Evolutionary conservation across 78 protist species (phyloP), one percentile per base, ranked within the genome.

Genomic region (Dictyostelium capitatum): DNA sequence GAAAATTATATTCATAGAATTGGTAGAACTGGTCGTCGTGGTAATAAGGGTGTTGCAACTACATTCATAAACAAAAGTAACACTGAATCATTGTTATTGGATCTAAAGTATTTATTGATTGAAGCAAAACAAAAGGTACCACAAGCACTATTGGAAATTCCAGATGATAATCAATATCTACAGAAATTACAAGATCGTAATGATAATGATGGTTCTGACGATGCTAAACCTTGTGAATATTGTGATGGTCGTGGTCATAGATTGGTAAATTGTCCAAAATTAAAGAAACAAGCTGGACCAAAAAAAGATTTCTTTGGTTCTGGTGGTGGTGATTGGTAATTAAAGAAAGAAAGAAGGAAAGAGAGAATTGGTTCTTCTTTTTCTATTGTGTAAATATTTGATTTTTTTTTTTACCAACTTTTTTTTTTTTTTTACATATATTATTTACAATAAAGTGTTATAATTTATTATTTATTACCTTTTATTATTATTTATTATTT

Each of bases 171-270:
- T 41, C 70, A 64, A 43, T 57, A 43, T 43, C 78, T 79, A 12
- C 70, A 57, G 56, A 69, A 54, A 79, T 30, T 69, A 9, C 78
- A 74, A 56, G 64, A 57, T 53, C 57, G 77, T 57, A 46, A 28
- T 25, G 62, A 28, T 19, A 90, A 11, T 14, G 51, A 46, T 15
- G 64, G 32, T 14, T 23, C 19, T 9, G 84, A 62, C 12, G 87
- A 19, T 32, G 82, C 47, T 1, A 79, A n/a, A 14, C 51, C 25
- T 50, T 99, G 99, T 47, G 90, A 97, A 53, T 97, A 87, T 91
- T 99, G 99, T 56, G 99, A 99, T 6, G 99, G 99, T 4, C 93
- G 97, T 5, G 99, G 99, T 28, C 99, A 99, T 82, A 89, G 98
- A 11, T 89, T 97, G 50, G 41, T 90, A 3, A 83, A 96, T 20